Evolutionary conservation across 2,329 filamentous ascomycete species (phyloP), one percentile per base, ranked within the genome.

Genomic region (Phialophora chinensis): DNA sequence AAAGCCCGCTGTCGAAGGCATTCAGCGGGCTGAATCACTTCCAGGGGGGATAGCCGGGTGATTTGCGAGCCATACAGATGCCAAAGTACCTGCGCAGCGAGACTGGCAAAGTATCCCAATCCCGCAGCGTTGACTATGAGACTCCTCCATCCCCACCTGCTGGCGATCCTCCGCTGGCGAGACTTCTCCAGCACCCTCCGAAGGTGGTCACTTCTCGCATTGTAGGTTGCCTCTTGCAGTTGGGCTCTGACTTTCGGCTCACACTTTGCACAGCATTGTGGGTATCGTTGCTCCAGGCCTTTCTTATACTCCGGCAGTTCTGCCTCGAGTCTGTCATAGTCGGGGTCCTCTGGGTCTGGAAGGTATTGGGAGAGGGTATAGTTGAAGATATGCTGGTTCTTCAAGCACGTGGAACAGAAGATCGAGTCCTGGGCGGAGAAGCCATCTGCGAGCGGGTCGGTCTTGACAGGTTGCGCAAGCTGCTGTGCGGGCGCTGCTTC

Each of bases 301-400:
- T 83, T 84, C 68, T 89, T 88, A 76, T 91, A 96, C 42, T 84
- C 83, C 70, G 88, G 89, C 72, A 91, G 90, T 57, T 86, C 85
- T 62, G 84, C 84, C 76, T 93, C 90, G 69, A 89, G 89, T 67
- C 87, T 83, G 3, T 80, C 81, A 76, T 93, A 92, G 60, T 90
- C 84, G 0, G 91, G 88, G 71, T 94, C 86, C 27, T 83, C 80
- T 52, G 84, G 79, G 25, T 86, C 80, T 0, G 90, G 89, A 1
- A 96, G 85, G 77, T 96, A 98, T 66, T 94, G 89, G 3, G 92
- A 90, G 47, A 98, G 83, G 29, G 88, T 88, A 52, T 88, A 85
- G 38, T 88, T 90, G 71, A 93, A 88, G 6, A 97, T 83, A 63
- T 91, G 88, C 77, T 99, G 95, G 77, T 99, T 98, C 77, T 92